These are phyloP conservation scores for Alternaria sp. DNA, from an alignment of 2,329 filamentous ascomycete genomes.

Conservation along the genomic window DNA sequence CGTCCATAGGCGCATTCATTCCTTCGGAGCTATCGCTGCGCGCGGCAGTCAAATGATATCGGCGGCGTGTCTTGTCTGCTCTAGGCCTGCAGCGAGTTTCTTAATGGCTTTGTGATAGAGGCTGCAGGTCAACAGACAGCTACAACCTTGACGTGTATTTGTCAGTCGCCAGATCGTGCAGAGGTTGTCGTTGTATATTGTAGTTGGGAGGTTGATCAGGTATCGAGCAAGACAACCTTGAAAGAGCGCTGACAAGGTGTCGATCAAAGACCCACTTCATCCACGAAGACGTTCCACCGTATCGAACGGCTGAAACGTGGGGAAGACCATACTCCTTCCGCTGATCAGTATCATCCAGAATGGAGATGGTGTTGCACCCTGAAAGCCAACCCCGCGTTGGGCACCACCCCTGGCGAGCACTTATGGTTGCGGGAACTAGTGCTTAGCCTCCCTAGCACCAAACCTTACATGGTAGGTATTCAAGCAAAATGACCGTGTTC, in stretches of 20 bases:
- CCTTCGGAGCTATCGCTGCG: neutral
- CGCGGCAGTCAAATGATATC: neutral
- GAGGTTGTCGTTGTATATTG: too few species aligned
- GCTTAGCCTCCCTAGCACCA: neutral
- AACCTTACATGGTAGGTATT: neutral
- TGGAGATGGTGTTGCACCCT: neutral
- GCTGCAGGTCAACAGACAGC: neutral
- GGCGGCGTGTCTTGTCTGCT: neutral
- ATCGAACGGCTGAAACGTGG: neutral
- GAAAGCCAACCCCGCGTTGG: neutral
- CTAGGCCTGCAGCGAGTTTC: neutral
- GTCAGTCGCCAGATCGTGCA: too few species aligned
- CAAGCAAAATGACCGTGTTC: too few species aligned
- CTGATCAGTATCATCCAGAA: neutral
- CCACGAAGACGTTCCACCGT: neutral
- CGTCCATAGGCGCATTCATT: neutral
- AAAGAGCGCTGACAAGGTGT: accelerated
- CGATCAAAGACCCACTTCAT: neutral
- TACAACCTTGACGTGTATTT: neutral
- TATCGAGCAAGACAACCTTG: too few species aligned
- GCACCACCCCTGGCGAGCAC: neutral
- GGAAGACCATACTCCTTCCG: too few species aligned
- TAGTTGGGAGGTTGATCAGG: too few species aligned
- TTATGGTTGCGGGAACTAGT: neutral
- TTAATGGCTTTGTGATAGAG: neutral